Evolutionary conservation across 1,284 basidiomycete species (phyloP).

Genomic region (Pseudozyma tsukubaensis): DNA sequence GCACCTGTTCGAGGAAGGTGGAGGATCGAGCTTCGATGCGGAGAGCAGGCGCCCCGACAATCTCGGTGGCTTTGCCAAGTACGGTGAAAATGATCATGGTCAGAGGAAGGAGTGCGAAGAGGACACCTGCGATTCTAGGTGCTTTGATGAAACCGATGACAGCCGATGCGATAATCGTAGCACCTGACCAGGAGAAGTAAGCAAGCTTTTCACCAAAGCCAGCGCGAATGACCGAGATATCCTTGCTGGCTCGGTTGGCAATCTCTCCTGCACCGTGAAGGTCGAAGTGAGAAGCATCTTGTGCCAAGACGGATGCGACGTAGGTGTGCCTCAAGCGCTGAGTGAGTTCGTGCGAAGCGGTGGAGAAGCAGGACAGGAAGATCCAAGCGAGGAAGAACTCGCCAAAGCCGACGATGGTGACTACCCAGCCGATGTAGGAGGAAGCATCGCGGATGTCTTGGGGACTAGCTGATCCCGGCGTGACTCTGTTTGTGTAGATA

Average conservation of each 20-base stretch:
- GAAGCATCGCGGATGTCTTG: constrained; percentile 45
- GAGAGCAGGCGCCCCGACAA: constrained; percentile 60
- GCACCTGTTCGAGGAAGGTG: constrained; percentile 70
- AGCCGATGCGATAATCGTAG: constrained; percentile 65
- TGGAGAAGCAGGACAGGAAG: constrained; percentile 65
- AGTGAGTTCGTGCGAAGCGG: constrained; percentile 67
- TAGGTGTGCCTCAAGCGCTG: constrained; percentile 68
- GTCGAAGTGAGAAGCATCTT: constrained; percentile 71
- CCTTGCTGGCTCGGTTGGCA: constrained; percentile 69
- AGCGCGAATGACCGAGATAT: constrained; percentile 69
- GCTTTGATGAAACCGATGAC: constrained; percentile 69
- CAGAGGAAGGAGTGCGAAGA: constrained; percentile 69
- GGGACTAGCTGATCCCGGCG: constrained; percentile 20
- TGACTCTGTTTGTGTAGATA: constrained; percentile 61
- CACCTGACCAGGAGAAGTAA: constrained; percentile 67
- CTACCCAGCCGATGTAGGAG: constrained; percentile 66
- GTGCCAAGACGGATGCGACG: constrained; percentile 69
- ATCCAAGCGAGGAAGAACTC: constrained; percentile 61
- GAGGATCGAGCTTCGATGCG: constrained; percentile 69
- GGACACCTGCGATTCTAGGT: constrained; percentile 69
- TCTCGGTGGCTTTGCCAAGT: constrained; percentile 65
- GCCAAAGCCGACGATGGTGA: constrained; percentile 67
- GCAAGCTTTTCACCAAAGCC: constrained; percentile 70
- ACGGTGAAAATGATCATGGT: constrained; percentile 63
- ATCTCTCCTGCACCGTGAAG: constrained; percentile 70